These are phyloP conservation scores for Fraxinus latifolia DNA, from an alignment of 305 asterid genomes.

Conservation along the genomic window DNA sequence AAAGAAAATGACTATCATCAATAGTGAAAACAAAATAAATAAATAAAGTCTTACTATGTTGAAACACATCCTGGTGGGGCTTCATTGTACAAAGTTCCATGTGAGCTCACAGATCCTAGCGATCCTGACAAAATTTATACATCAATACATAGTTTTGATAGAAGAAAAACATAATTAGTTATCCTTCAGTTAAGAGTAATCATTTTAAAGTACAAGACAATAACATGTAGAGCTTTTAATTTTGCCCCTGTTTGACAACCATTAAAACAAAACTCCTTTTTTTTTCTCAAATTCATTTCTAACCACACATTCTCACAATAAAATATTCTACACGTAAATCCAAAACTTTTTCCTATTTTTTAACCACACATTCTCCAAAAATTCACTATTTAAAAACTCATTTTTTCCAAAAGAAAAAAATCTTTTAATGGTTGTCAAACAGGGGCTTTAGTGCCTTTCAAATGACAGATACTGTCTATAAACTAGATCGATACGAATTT, in stretches of 20 bases:
- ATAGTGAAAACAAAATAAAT: slow-evolving; percentile 9
- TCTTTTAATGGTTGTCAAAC: too few species aligned
- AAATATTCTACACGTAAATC: background rate
- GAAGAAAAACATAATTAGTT: slow-evolving; percentile 12
- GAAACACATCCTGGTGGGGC: slow-evolving; percentile 35
- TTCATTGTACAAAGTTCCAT: slow-evolving; percentile 70
- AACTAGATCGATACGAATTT: background rate
- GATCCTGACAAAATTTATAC: slow-evolving; percentile 56
- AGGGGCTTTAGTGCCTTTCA: background rate
- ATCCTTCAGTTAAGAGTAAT: slow-evolving; percentile 4
- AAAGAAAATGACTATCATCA: background rate
- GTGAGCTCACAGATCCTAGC: slow-evolving; percentile 73
- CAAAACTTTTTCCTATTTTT: too few species aligned
- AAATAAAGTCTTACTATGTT: slow-evolving; percentile 58
- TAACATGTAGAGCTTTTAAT: background rate
- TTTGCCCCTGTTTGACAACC: background rate
- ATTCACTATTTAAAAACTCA: too few species aligned
- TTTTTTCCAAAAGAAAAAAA: too few species aligned
- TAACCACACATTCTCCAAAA: too few species aligned
- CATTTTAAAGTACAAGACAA: background rate
- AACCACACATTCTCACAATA: background rate
- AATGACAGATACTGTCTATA: background rate
- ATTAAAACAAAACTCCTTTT: background rate
- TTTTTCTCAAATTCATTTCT: background rate
- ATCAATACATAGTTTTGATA: slow-evolving; percentile 11